Conservation (phyloP, 768 basidiomycete genomes). For the Boletus sensibilis region DNA sequence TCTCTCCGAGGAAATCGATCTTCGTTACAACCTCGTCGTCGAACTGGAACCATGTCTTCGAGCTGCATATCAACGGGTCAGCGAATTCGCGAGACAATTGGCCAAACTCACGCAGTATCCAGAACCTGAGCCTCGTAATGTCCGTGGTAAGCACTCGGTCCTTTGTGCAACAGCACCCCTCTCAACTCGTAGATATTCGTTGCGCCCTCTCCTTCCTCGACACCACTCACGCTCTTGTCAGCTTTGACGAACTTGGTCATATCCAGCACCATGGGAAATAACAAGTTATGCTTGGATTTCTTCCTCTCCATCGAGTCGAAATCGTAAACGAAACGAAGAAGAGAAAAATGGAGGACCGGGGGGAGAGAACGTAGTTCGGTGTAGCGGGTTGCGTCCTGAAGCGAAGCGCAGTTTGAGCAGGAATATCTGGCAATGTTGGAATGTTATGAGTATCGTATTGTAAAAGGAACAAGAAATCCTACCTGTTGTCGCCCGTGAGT, state of each 20-base stretch:
- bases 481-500: constrained; percentile 84
- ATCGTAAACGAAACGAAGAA: constrained; percentile 93
- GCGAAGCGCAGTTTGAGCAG: constrained; percentile 69
- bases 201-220: constrained; percentile 14
- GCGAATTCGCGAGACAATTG: not conserved
- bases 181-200: constrained; percentile 71
- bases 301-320: constrained; percentile 72
- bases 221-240: constrained; percentile 26
- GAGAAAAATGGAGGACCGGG: constrained; percentile 86
- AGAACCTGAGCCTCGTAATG: constrained; percentile 87
- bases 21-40: constrained; percentile 85
- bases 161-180: constrained; percentile 87
- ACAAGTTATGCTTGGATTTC: constrained; percentile 80
- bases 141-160: constrained; percentile 87
- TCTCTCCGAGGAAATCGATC: constrained; percentile 54
- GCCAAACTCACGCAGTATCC: constrained; percentile 56
- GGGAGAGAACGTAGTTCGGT: constrained; percentile 71
- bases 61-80: constrained; percentile 39
- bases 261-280: constrained; percentile 72
- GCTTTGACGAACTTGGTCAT: constrained; percentile 62
- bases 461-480: constrained; percentile 12
- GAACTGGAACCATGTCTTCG: constrained; percentile 82
- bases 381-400: constrained; percentile 79
- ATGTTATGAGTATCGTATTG: not conserved
- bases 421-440: constrained; percentile 54